Conservation (phyloP, 2,329 filamentous ascomycete genomes). For the Atkinsonella texensis region DNA sequence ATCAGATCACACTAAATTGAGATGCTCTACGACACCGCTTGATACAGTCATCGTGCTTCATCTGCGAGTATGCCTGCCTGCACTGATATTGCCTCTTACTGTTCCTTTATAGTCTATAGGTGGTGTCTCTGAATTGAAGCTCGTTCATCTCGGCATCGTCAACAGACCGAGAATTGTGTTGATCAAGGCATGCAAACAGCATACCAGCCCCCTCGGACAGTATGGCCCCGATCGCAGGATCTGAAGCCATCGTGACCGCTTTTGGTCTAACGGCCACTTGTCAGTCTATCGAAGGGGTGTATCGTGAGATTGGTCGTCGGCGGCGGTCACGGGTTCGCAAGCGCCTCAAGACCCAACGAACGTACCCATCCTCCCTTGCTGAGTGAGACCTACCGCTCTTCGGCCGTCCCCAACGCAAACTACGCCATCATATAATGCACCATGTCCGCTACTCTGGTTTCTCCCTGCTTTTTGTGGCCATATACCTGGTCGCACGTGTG, state of each 20-base stretch:
- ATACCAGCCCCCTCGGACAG: constrained; percentile 8
- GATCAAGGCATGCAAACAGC: constrained; percentile 9
- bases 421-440: constrained; percentile 11
- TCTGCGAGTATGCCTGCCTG: background rate
- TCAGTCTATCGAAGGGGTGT: constrained; percentile 1
- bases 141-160: constrained; percentile 5
- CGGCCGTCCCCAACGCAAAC: constrained; percentile 2
- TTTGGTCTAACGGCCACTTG: constrained; percentile 5
- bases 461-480: constrained; percentile 3
- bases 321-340: constrained; percentile 4
- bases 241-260: constrained; percentile 12
- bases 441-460: constrained; percentile 8
- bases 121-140: constrained; percentile 5
- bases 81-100: background rate
- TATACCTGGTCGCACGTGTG: background rate
- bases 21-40: background rate
- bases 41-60: background rate
- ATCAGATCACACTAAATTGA: background rate
- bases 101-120: background rate
- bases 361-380: constrained; percentile 14
- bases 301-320: constrained; percentile 3
- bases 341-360: constrained; percentile 12
- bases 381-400: constrained; percentile 13
- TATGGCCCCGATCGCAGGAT: constrained; percentile 1
- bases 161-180: constrained; percentile 5